Conservation (phyloP, 75 land plant genomes). For the Sequoia sempervirens region DNA sequence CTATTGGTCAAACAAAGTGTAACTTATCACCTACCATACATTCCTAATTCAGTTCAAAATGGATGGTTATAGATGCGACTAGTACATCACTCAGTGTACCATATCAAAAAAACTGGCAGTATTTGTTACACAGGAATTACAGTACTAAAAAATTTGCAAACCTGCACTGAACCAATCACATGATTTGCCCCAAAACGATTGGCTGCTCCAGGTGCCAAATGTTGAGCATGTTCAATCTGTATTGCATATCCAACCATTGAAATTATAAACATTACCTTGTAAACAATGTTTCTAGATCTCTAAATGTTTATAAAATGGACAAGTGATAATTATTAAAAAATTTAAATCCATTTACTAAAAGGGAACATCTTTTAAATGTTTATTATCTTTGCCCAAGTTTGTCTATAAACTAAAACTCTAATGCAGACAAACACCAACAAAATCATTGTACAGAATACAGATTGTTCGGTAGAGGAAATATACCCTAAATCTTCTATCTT, state of each 20-base stretch:
- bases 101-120: background rate
- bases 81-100: background rate
- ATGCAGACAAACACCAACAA: background rate
- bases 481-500: conserved; percentile 81
- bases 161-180: conserved; percentile 86
- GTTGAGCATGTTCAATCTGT: conserved; percentile 95
- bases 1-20: background rate
- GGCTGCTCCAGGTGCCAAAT: conserved; percentile 49
- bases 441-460: background rate
- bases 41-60: background rate
- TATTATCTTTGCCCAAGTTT: background rate
- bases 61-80: background rate
- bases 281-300: background rate
- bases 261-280: background rate
- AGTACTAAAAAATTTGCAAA: conserved; percentile 10
- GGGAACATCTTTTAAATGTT: background rate
- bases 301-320: background rate
- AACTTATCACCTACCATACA: background rate
- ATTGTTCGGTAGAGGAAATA: background rate
- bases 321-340: background rate
- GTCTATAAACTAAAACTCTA: background rate
- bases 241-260: conserved; percentile 3
- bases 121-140: background rate
- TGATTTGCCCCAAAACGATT: conserved; percentile 49
- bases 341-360: background rate